Evolutionary conservation across 345 rosid genomes (phyloP).

Genomic region (Ceriops tagal): DNA sequence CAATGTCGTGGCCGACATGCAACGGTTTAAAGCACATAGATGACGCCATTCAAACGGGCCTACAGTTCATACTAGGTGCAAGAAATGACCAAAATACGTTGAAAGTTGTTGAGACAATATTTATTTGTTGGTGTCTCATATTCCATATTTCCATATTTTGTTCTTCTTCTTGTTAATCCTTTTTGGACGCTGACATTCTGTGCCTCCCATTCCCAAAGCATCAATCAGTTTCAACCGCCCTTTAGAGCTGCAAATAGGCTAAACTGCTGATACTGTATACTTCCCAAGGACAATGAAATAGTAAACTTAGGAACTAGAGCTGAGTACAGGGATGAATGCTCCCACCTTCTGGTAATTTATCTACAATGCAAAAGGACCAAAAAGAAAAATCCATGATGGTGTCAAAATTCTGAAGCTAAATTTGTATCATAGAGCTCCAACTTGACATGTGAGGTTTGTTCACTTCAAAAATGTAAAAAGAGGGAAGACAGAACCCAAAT

Average conservation of each 20-base stretch:
- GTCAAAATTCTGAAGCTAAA: neutral
- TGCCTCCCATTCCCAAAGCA: neutral
- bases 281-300: neutral
- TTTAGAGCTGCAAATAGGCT: neutral
- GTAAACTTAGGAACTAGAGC: neutral
- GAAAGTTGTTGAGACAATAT: conserved; percentile 3
- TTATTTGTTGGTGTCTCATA: neutral
- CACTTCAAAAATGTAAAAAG: neutral
- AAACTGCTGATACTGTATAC: neutral
- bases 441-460: neutral
- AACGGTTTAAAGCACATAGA: too few species aligned
- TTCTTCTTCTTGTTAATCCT: neutral
- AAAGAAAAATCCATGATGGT: neutral
- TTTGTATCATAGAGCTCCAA: neutral
- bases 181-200: neutral
- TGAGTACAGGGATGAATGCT: neutral
- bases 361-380: neutral
- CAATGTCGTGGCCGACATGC: too few species aligned
- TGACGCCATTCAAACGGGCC: too few species aligned
- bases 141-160: neutral
- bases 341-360: neutral
- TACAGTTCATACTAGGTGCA: neutral
- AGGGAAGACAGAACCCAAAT: neutral
- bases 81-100: neutral
- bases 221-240: neutral